A percentile compares a stretch with the other conserved stretches of the same genome.
These are phyloP conservation scores for Pichia sporocuriosa DNA, from an alignment of 805 yeast genomes.

Conservation along the genomic window DNA sequence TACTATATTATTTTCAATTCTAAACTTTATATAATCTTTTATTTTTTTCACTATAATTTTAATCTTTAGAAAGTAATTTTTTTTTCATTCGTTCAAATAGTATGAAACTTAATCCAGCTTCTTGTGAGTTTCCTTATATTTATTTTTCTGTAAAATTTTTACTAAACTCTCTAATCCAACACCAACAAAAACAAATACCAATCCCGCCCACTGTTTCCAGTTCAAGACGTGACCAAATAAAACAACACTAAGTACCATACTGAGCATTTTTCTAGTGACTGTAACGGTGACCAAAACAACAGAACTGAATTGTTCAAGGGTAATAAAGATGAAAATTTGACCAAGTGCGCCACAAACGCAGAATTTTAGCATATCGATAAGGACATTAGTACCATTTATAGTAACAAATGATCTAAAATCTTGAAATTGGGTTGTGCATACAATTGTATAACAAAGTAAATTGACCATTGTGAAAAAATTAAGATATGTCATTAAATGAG, in stretches of 20 bases:
- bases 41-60: too few relatives aligned
- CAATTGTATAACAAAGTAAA: slow-evolving; percentile 42
- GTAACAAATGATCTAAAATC: slow-evolving; percentile 44
- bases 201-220: slow-evolving; percentile 69
- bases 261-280: slow-evolving; percentile 92
- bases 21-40: too few relatives aligned
- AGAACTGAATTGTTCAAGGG: slow-evolving; percentile 80
- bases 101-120: neutral
- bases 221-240: slow-evolving; percentile 75
- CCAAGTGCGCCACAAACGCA: slow-evolving; percentile 84
- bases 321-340: slow-evolving; percentile 85
- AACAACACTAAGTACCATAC: slow-evolving; percentile 85
- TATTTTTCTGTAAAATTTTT: slow-evolving; percentile 27
- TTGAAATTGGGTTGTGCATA: slow-evolving; percentile 42
- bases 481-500: slow-evolving; percentile 75
- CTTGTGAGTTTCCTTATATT: neutral
- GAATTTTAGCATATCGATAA: slow-evolving; percentile 56
- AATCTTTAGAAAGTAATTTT: too few relatives aligned
- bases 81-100: too few relatives aligned
- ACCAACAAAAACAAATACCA: slow-evolving; percentile 75
- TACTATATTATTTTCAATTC: too few relatives aligned
- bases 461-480: slow-evolving; percentile 40
- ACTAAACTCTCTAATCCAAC: slow-evolving; percentile 69
- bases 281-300: slow-evolving; percentile 84
- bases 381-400: slow-evolving; percentile 43